These are phyloP conservation scores for Amanita rubescens DNA, from an alignment of 768 basidiomycete species.

Conservation along the genomic window DNA sequence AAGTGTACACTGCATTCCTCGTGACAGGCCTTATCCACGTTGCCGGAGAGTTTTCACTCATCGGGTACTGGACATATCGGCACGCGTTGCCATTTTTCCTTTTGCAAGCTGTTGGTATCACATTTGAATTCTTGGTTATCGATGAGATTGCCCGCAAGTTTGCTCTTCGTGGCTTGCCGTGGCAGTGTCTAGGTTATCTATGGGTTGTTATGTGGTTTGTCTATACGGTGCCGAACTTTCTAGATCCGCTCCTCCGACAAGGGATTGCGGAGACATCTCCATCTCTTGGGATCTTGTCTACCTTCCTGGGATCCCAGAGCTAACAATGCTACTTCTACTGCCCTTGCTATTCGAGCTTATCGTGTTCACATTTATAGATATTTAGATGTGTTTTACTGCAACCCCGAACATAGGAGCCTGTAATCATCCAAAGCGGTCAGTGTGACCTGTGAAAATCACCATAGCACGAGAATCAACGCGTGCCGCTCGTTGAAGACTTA, in stretches of 20 bases:
- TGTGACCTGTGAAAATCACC: constrained; percentile 26
- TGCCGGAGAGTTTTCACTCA: constrained; percentile 25
- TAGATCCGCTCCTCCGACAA: background rate
- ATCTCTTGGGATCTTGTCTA: no score
- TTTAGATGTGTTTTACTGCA: no score
- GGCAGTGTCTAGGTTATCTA: background rate
- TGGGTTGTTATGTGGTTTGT: background rate
- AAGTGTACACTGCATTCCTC: constrained; percentile 21
- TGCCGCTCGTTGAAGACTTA: constrained; percentile 25
- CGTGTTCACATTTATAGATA: no score
- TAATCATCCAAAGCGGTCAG: constrained; percentile 13
- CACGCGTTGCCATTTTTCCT: constrained; percentile 20
- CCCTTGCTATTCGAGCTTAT: no score
- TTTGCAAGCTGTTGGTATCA: constrained; percentile 26
- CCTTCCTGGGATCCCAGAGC: no score
- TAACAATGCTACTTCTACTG: no score
- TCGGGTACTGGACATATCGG: constrained; percentile 7
- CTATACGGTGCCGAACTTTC: background rate
- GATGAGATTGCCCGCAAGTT: constrained; percentile 8
- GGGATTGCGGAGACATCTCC: background rate
- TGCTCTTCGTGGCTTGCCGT: constrained; percentile 1
- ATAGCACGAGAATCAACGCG: constrained; percentile 17
- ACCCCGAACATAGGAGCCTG: no score
- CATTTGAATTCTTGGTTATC: constrained; percentile 24
- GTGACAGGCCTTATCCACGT: constrained; percentile 25